Evolutionary conservation across 371 early-diverging fungal species (phyloP), one percentile per base, ranked within the genome.

Genomic region (Rhizopus sp.): DNA sequence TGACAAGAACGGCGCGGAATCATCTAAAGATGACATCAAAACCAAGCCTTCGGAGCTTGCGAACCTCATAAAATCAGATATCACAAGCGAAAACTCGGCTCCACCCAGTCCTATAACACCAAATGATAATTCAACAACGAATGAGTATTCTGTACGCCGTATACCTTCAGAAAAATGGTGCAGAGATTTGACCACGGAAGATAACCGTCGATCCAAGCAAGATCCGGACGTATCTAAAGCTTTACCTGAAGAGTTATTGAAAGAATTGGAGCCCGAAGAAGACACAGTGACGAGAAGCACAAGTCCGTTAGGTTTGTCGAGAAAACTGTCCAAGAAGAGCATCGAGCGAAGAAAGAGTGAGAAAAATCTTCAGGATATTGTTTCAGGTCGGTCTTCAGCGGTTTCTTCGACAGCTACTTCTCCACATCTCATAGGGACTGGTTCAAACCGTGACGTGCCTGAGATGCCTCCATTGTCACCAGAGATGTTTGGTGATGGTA

Each of bases 101-200:
- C 46, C 46, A 46, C 23, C 49, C 7, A 23, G 23, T 4, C 42
- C 33, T 12, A 34, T 31, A 16, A 52, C 49, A 41, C 37, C 53
- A 9, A 33, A n/a, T 23, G 29, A 46, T 23, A 23, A 0, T 23
- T 29, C 53, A 7, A 32, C 45, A 49, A 23, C 44, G 3, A 42
- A 42, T n/a, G 4, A 29, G 7, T 2, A 6, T 9, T 12, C 44
- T 7, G 12, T 50, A 1, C 59, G 54, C 5, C 72, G 77, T 31
- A 57, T 73, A 0, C 72, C 77, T 17, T 77, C 77, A 34, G 72
- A 64, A 12, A 53, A 61, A 33, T 77, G 77, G 77, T 77, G 73
- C 40, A 62, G 60, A 51, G 58, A 59, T 12, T 8, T 57, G 9
- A 51, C 66, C 13, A 66, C 56, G 6, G 66, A 68, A 29, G 54